Evolutionary conservation across 2,329 filamentous ascomycete genomes (phyloP).

Genomic region (Aspergillus piperis): DNA sequence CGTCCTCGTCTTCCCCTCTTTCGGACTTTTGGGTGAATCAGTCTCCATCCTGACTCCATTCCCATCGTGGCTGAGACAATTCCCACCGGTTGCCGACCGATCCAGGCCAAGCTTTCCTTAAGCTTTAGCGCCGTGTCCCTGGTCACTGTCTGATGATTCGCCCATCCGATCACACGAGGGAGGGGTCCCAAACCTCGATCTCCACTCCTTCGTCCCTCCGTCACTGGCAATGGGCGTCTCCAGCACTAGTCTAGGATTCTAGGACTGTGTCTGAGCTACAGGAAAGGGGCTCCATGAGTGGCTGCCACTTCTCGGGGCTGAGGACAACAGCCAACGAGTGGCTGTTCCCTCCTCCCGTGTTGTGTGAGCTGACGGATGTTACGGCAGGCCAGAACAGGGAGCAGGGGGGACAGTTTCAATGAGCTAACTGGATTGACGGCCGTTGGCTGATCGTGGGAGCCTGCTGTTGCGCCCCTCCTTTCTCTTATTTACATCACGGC

Average conservation of each 20-base stretch:
- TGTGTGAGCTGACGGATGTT: slow-evolving; percentile 4
- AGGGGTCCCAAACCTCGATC: neutral
- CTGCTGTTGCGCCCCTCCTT: neutral
- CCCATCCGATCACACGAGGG: neutral
- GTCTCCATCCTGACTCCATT: neutral
- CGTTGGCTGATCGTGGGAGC: neutral
- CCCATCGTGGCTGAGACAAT: slow-evolving; percentile 10
- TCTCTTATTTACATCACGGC: neutral
- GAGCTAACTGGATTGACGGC: neutral
- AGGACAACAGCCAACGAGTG: slow-evolving; percentile 7
- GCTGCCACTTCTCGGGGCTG: slow-evolving; percentile 3
- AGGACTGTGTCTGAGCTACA: neutral
- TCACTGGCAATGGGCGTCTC: neutral
- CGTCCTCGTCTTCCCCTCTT: neutral
- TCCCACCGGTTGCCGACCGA: slow-evolving; percentile 7
- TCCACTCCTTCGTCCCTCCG: neutral
- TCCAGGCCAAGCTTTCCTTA: slow-evolving; percentile 25
- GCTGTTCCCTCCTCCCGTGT: slow-evolving; percentile 4
- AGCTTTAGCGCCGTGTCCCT: slow-evolving; percentile 18
- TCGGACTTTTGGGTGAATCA: neutral
- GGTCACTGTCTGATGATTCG: slow-evolving; percentile 13
- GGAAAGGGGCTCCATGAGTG: neutral
- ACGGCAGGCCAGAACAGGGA: neutral
- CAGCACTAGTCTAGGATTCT: neutral
- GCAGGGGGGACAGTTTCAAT: neutral